Conservation (phyloP, 73 alveolate genomes). For the Paramecium caudatum region DNA sequence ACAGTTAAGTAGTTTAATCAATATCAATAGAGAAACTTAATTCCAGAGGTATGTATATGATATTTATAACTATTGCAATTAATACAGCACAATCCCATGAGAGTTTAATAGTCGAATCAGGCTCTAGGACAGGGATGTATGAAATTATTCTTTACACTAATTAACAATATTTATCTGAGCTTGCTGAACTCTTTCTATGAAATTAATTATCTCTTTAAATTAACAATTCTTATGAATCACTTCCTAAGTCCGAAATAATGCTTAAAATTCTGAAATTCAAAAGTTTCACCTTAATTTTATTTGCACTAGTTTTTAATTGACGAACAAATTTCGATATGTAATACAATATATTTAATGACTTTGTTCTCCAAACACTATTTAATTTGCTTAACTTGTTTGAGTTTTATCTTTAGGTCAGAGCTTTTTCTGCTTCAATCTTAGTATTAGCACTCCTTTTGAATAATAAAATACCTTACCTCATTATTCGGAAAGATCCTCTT, state of each 20-base stretch:
- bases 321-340: conserved; percentile 47
- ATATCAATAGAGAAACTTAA: conserved; percentile 24
- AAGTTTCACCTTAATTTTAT: conserved; percentile 21
- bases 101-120: conserved; percentile 14
- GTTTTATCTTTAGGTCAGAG: neutral
- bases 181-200: conserved; percentile 15
- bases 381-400: neutral
- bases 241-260: conserved; percentile 2
- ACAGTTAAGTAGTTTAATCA: neutral
- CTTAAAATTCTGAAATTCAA: conserved; percentile 12
- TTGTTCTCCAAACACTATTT: conserved; percentile 56
- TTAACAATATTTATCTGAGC: neutral
- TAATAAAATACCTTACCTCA: neutral
- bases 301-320: conserved; percentile 43
- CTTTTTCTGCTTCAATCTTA: neutral
- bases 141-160: neutral
- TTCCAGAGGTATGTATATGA: conserved; percentile 41
- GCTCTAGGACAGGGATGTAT: conserved; percentile 51
- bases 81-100: conserved; percentile 38
- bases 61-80: neutral
- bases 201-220: conserved; percentile 42
- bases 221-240: conserved; percentile 12
- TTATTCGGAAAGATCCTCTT: conserved; percentile 3
- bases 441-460: neutral
- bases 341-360: conserved; percentile 24